phyloP scores from a whole-genome alignment of 169 alveolate species.

The Plasmodium coatneyi region DNA sequence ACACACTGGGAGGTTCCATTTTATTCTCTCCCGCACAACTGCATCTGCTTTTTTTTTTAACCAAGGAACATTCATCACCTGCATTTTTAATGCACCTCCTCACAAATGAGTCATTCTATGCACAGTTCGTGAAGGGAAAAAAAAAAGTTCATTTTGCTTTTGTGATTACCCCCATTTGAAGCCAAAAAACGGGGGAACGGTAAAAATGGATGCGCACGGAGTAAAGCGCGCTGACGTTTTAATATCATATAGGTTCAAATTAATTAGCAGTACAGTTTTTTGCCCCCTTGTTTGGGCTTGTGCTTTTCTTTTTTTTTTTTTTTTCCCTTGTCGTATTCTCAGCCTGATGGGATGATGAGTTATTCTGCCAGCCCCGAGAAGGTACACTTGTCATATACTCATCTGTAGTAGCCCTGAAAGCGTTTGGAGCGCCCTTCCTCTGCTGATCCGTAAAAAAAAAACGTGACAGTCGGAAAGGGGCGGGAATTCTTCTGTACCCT shows the following conservation, averaged over 20 bases:
- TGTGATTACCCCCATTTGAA: background rate
- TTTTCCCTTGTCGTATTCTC: background rate
- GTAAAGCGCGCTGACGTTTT: background rate
- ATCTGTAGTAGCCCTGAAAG: background rate
- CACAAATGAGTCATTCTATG: background rate
- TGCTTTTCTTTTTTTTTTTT: background rate
- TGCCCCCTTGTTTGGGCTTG: background rate
- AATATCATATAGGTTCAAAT: background rate
- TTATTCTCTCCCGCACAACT: background rate
- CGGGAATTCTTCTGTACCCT: background rate
- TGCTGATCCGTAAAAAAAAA: background rate
- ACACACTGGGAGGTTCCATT: background rate
- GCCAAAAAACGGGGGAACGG: background rate
- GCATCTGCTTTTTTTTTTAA: background rate
- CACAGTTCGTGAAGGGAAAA: background rate
- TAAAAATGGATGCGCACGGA: background rate
- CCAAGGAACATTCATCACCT: background rate
- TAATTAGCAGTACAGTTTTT: background rate
- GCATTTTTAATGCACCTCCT: background rate
- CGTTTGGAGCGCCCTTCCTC: background rate
- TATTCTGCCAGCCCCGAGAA: background rate
- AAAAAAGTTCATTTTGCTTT: background rate
- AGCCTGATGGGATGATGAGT: background rate
- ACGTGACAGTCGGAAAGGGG: background rate
- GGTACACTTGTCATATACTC: background rate